Conservation (phyloP, 148 eudicot genomes). For the Polygonum aviculare region DNA sequence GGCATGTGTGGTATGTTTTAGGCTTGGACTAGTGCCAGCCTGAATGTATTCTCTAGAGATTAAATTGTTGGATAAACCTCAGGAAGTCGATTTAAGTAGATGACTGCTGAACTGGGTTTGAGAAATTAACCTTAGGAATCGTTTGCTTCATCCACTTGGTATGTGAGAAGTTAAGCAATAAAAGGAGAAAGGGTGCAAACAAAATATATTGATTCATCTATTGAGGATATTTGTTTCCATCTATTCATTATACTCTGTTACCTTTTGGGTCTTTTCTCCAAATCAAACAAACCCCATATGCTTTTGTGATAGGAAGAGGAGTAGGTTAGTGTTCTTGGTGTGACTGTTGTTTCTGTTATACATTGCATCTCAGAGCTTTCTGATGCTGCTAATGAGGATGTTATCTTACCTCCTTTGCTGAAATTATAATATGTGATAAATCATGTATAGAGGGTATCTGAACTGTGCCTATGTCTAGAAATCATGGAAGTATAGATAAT, state of each 20-base stretch:
- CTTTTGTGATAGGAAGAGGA: neutral
- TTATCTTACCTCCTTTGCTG: neutral
- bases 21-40: neutral
- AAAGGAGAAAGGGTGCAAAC: neutral
- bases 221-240: neutral
- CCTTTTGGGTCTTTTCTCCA: neutral
- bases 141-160: neutral
- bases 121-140: neutral
- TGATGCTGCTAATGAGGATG: neutral
- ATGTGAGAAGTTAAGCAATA: neutral
- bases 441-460: neutral
- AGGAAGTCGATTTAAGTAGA: neutral
- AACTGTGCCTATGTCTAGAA: neutral
- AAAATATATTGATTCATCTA: neutral
- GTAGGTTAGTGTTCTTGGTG: neutral
- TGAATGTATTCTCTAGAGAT: neutral
- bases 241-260: neutral
- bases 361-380: neutral
- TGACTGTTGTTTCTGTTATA: neutral
- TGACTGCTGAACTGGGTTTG: neutral
- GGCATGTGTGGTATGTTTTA: neutral
- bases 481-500: neutral
- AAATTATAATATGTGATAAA: neutral
- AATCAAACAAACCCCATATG: neutral
- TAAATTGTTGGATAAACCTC: too few relatives aligned